These are phyloP conservation scores for Diaporthe sp. DNA, from an alignment of 2,329 filamentous ascomycete species.

Conservation along the genomic window DNA sequence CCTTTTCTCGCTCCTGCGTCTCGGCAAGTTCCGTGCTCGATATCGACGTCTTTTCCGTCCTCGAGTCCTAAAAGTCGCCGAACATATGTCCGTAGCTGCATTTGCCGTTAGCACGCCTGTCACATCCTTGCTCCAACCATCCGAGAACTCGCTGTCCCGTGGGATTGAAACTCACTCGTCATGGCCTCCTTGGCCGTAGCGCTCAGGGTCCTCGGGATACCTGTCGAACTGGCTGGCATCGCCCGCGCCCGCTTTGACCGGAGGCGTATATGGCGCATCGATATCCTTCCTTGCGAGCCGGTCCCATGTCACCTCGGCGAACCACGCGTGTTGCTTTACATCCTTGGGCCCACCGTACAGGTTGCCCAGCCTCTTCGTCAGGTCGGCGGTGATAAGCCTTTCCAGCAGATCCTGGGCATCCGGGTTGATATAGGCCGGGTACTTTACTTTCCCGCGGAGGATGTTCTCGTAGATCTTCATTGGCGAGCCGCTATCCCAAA, in stretches of 20 bases:
- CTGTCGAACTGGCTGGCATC: constrained; percentile 98
- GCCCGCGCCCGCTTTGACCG: constrained; percentile 91
- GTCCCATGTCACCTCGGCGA: constrained; percentile 98
- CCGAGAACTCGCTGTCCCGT: background rate
- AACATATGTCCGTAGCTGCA: constrained; percentile 80
- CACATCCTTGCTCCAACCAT: background rate
- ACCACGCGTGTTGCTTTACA: constrained; percentile 97
- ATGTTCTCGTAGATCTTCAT: constrained; percentile 99
- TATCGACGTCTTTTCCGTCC: background rate
- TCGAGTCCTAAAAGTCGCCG: constrained; percentile 72
- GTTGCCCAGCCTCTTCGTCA: constrained; percentile 96
- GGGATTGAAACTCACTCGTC: constrained; percentile 80
- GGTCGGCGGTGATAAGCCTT: constrained; percentile 91
- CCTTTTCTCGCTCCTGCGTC: background rate
- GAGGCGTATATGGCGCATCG: constrained; percentile 96
- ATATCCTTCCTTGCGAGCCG: constrained; percentile 95
- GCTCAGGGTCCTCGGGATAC: constrained; percentile 96
- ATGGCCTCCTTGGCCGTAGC: constrained; percentile 82
- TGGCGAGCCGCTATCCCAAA: constrained; percentile 97
- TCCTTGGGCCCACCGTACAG: constrained; percentile 91
- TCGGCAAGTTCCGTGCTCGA: background rate
- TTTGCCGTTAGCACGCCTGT: constrained; percentile 28
- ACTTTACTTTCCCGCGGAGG: constrained; percentile 94
- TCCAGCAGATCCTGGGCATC: constrained; percentile 95
- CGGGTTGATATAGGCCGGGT: constrained; percentile 93